Evolutionary conservation across 495 filamentous ascomycete species (phyloP).

Genomic region (Acidomyces sp.): DNA sequence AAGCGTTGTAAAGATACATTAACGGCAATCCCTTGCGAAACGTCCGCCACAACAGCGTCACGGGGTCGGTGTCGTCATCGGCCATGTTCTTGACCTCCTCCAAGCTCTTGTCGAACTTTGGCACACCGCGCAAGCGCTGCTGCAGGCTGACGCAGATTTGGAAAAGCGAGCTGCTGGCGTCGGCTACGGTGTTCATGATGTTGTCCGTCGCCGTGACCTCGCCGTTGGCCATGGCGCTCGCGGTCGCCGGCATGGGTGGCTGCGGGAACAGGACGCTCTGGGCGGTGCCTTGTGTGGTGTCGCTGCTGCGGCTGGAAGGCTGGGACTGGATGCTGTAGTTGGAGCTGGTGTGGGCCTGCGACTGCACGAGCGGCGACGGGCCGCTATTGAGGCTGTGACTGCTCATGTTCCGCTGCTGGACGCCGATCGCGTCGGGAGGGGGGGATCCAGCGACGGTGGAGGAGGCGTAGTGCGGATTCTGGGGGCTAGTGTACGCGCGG

Average conservation of each 20-base stretch:
- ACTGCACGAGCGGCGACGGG: neutral
- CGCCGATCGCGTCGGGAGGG: no score
- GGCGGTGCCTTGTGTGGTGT: conserved; percentile 27
- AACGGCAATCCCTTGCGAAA: conserved; percentile 75
- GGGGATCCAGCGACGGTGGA: no score
- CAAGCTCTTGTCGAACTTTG: conserved; percentile 62
- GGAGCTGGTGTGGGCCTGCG: conserved; percentile 9
- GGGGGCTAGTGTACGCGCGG: neutral
- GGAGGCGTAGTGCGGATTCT: no score
- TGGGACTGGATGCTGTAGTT: conserved; percentile 29
- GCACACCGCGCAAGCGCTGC: conserved; percentile 66
- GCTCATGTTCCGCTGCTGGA: neutral
- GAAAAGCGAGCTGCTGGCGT: conserved; percentile 76
- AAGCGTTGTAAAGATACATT: conserved; percentile 75
- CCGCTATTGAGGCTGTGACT: neutral
- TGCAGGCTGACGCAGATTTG: conserved; percentile 83
- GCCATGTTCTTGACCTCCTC: conserved; percentile 52
- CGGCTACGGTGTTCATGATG: conserved; percentile 89
- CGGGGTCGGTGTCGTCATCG: conserved; percentile 60
- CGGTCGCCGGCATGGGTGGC: conserved; percentile 13
- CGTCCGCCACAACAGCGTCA: conserved; percentile 80
- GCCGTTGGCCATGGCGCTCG: conserved; percentile 21
- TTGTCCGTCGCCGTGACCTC: conserved; percentile 63
- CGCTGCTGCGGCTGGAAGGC: conserved; percentile 26
- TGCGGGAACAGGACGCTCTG: conserved; percentile 31